These are phyloP conservation scores for Starmera caribaea DNA, from an alignment of 805 yeast genomes.

Conservation along the genomic window DNA sequence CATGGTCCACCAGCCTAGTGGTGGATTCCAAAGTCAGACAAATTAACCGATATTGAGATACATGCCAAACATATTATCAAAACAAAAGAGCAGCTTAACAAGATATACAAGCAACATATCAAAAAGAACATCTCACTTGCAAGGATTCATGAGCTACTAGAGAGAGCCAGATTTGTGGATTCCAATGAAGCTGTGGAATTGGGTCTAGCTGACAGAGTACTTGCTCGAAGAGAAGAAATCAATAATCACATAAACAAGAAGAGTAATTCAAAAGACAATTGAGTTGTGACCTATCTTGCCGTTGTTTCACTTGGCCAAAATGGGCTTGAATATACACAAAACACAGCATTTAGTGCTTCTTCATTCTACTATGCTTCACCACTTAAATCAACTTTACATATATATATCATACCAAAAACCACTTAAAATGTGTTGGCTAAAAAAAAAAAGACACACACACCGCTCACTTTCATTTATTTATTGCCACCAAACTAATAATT, in stretches of 20 bases:
- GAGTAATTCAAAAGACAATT: no score
- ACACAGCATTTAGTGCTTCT: no score
- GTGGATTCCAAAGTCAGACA: slow-evolving; percentile 22
- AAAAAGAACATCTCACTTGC: slow-evolving; percentile 7
- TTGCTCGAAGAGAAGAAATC: slow-evolving; percentile 8
- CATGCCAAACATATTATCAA: slow-evolving; percentile 24
- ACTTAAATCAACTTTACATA: no score
- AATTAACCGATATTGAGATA: slow-evolving; percentile 24
- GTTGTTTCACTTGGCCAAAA: no score
- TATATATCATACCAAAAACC: no score
- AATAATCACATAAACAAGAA: background rate
- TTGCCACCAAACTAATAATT: no score
- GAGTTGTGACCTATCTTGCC: no score
- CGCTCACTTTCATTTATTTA: no score
- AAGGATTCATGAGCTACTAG: slow-evolving; percentile 12
- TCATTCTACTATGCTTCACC: no score
- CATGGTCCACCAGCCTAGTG: slow-evolving; percentile 26
- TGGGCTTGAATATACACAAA: no score
- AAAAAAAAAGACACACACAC: no score
- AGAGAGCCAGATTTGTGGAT: slow-evolving; percentile 16
- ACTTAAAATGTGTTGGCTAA: no score
- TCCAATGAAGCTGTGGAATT: slow-evolving; percentile 22
- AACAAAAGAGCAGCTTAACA: slow-evolving; percentile 19
- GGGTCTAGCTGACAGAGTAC: slow-evolving; percentile 23
- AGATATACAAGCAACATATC: slow-evolving; percentile 20